Evolutionary conservation across 192 early-diverging fungal genomes (phyloP), one percentile per base, ranked within the genome.

Genomic region (Chytriomyces sp.): DNA sequence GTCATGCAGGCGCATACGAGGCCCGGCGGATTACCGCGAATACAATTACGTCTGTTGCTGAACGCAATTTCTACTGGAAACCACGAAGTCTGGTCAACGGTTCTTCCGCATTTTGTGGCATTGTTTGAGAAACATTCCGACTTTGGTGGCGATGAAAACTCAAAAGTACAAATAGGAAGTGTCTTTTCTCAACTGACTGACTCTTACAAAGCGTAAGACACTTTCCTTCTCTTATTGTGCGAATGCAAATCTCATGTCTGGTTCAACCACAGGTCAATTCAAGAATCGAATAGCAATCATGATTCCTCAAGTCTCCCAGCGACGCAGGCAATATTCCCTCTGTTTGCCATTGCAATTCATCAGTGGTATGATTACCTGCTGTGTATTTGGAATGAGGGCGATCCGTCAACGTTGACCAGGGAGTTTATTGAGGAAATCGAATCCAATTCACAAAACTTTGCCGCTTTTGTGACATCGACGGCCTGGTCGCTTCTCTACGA

Each of bases 11-110:
- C 70, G 47, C 84, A 83, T 61, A 49, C 64, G 7, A 67, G 81
- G 24, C 16, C 67, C 6, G 80, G 82, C n/a, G 82, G 82, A n/a
- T 53, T 86, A 18, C 46, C 81, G 2, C 77, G 81, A 4, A 61
- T 86, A 5, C 78, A 78, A 16, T 50, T 86, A 44, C 79, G 84
- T 8, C 74, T 86, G 0, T 67, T 86, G 65, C 61, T 86, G 69
- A 82, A 73, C 61, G 81, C 79, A 9, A 65, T 86, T 7, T 61
- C 75, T 2, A 71, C 83, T 5, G 77, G 69, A 45, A 82, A 81
- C 13, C 77, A 79, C 23, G 75, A 35, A 43, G 68, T 71, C 11
- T 83, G 84, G 82, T 75, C 81, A 45, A 49, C 79, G 5, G 70
- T 73, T 6, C 20, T 83, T 7, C 81, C 77, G 0, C 79, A 86